Conservation (phyloP, 2,329 filamentous ascomycete genomes). For the Dryadomyces quercus-mongolicae region DNA sequence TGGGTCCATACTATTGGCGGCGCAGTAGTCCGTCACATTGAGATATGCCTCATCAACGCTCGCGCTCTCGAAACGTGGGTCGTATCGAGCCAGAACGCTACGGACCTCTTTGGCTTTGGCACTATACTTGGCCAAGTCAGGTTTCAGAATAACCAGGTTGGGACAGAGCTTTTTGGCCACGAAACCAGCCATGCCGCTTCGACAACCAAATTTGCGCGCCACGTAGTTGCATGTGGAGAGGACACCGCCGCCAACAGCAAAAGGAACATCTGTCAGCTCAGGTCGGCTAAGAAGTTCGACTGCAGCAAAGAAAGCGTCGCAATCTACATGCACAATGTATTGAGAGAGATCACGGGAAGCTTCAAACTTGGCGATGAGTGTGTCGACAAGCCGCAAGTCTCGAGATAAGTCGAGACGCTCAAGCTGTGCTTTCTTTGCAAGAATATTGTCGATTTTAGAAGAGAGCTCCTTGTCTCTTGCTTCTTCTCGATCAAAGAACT, state of each 20-base stretch:
- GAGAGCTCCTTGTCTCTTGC: slow-evolving; percentile 70
- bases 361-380: slow-evolving; percentile 71
- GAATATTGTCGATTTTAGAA: slow-evolving; percentile 69
- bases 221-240: slow-evolving; percentile 70
- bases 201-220: slow-evolving; percentile 78
- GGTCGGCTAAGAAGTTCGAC: slow-evolving; percentile 79
- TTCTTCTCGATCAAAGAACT: slow-evolving; percentile 90
- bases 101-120: slow-evolving; percentile 84
- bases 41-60: slow-evolving; percentile 95
- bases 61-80: slow-evolving; percentile 80
- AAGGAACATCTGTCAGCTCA: slow-evolving; percentile 74
- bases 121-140: slow-evolving; percentile 84
- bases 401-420: slow-evolving; percentile 63
- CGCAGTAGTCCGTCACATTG: slow-evolving; percentile 83
- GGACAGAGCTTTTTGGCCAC: slow-evolving; percentile 93
- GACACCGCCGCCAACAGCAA: slow-evolving; percentile 69
- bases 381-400: slow-evolving; percentile 67
- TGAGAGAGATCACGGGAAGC: slow-evolving; percentile 69
- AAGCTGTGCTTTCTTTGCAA: slow-evolving; percentile 61
- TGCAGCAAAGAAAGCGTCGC: slow-evolving; percentile 94
- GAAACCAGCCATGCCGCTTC: slow-evolving; percentile 92
- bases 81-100: slow-evolving; percentile 72
- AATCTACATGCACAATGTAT: slow-evolving; percentile 82
- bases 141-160: slow-evolving; percentile 64
- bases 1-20: slow-evolving; percentile 52